phyloP scores from a whole-genome alignment of 2,329 filamentous ascomycete genomes.

The Pseudogymnoascus sp. region DNA sequence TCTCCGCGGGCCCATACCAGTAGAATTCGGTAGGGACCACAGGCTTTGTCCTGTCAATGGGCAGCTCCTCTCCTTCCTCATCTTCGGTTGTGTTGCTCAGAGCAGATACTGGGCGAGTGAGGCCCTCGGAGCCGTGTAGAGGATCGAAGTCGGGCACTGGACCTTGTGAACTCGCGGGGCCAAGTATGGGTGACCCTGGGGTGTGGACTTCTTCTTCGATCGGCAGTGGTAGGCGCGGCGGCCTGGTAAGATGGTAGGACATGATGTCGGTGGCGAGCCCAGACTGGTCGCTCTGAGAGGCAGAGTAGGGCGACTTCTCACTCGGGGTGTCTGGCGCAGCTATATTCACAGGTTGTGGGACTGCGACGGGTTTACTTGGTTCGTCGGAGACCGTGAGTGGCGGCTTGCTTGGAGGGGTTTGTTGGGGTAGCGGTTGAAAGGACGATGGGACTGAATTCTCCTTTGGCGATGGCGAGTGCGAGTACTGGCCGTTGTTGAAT shows the following conservation, averaged over 20 bases:
- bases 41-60: conserved; percentile 65
- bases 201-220: conserved; percentile 88
- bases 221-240: conserved; percentile 81
- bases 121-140: conserved; percentile 41
- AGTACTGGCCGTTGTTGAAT: conserved; percentile 11
- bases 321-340: conserved; percentile 27
- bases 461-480: conserved; percentile 1
- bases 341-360: conserved; percentile 27
- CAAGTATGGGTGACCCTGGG: conserved; percentile 82
- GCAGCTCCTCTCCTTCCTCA: conserved; percentile 72
- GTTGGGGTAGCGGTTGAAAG: conserved; percentile 1
- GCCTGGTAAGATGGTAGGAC: conserved; percentile 58
- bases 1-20: conserved; percentile 77
- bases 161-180: conserved; percentile 50
- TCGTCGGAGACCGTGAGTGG: conserved; percentile 23
- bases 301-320: conserved; percentile 21
- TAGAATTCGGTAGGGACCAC: conserved; percentile 79
- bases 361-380: conserved; percentile 52
- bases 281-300: conserved; percentile 41
- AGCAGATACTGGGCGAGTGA: conserved; percentile 47
- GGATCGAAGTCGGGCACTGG: conserved; percentile 32
- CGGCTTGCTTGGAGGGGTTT: neutral
- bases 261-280: conserved; percentile 44
- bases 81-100: conserved; percentile 65
- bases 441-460: neutral